Evolutionary conservation across 192 early-diverging fungal species (phyloP).

Genomic region (Helicostylum pulchrum): DNA sequence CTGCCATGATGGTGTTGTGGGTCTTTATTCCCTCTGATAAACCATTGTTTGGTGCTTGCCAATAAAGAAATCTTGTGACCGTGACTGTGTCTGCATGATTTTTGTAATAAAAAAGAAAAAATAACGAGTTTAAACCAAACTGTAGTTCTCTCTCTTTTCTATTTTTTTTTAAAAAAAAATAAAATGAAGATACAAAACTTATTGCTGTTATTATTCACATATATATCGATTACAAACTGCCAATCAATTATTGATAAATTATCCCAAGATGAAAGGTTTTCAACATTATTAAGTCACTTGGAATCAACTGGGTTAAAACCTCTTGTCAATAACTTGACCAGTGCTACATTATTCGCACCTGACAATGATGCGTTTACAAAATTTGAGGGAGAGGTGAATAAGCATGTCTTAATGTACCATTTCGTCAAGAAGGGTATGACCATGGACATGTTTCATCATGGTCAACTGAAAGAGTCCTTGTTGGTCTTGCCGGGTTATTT

Average conservation of each 20-base stretch:
- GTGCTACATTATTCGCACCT: conserved; percentile 57
- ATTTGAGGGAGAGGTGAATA: conserved; percentile 15
- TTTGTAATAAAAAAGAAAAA: neutral
- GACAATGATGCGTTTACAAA: conserved; percentile 52
- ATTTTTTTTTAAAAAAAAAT: neutral
- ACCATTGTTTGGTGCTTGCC: conserved; percentile 9
- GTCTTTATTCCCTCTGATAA: conserved; percentile 13
- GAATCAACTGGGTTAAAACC: conserved; percentile 54
- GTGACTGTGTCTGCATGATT: conserved; percentile 1
- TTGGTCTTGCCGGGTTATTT: conserved; percentile 16
- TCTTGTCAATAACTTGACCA: conserved; percentile 51
- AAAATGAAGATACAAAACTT: no score
- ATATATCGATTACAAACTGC: no score
- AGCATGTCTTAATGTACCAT: conserved; percentile 29
- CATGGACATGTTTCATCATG: conserved; percentile 25
- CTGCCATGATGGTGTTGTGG: conserved; percentile 23
- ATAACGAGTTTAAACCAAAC: neutral
- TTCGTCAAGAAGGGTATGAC: conserved; percentile 8
- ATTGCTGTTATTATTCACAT: no score
- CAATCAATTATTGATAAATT: conserved; percentile 50
- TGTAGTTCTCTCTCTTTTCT: neutral
- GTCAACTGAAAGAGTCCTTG: conserved; percentile 24
- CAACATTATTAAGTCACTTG: conserved; percentile 50
- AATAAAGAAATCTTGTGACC: conserved; percentile 5
- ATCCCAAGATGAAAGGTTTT: conserved; percentile 48